Evolutionary conservation across 106 monocot species (phyloP).

Genomic region (Dioscorea alata): DNA sequence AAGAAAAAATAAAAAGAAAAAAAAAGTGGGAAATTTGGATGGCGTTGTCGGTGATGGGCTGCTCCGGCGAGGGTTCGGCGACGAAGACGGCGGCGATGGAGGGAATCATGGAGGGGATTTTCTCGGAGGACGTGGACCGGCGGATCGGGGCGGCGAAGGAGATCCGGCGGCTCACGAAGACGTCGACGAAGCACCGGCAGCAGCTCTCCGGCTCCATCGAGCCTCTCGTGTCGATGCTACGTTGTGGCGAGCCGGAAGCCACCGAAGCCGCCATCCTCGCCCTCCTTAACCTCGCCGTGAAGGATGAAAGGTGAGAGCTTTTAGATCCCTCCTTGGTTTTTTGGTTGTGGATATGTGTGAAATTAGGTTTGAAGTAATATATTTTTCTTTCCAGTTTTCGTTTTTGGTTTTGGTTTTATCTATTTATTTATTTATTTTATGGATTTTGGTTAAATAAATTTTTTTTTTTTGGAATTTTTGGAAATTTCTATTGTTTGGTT

Average conservation of each 20-base stretch:
- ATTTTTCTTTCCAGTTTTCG: background rate
- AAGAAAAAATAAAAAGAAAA: background rate
- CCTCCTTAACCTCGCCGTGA: constrained; percentile 82
- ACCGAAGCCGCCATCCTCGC: constrained; percentile 64
- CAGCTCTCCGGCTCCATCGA: constrained; percentile 20
- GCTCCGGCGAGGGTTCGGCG: background rate
- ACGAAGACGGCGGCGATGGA: background rate
- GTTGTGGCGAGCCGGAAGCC: constrained; percentile 12
- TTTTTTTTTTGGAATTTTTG: no score
- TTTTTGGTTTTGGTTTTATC: background rate
- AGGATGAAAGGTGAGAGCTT: constrained; percentile 52
- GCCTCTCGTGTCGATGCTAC: constrained; percentile 58
- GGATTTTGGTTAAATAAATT: no score
- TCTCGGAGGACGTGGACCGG: constrained; percentile 1
- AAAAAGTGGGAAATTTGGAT: background rate
- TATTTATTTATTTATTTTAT: no score
- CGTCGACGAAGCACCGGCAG: constrained; percentile 20
- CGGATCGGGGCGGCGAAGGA: constrained; percentile 13
- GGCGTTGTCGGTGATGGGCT: background rate
- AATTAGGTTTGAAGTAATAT: no score
- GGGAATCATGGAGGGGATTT: constrained; percentile 8
- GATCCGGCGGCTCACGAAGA: constrained; percentile 31
- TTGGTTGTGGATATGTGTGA: no score
- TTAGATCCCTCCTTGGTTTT: no score
- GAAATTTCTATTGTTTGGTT: no score